Conservation (phyloP, 2,329 filamentous ascomycete species). For the Neonectria neomacrospora region DNA sequence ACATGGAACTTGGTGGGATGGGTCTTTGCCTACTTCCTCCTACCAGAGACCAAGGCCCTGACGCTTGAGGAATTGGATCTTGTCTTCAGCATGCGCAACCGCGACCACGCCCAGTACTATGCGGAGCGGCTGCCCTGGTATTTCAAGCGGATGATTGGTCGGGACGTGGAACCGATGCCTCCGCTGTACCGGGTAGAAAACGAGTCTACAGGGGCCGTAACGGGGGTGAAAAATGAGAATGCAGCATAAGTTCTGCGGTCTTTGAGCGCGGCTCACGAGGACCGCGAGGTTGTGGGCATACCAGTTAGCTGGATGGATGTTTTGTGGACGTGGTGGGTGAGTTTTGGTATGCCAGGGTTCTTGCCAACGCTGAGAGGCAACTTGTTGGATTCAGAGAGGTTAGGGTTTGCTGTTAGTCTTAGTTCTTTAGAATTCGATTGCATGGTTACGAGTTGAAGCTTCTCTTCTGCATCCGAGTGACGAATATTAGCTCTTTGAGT, state of each 20-base stretch:
- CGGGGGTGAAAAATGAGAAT: slow-evolving; percentile 51
- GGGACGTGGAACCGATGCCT: slow-evolving; percentile 24
- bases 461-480: slow-evolving; percentile 5
- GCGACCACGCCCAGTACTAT: slow-evolving; percentile 55
- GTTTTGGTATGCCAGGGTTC: neutral
- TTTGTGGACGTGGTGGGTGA: slow-evolving; percentile 5
- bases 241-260: neutral
- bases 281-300: neutral
- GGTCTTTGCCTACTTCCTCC: slow-evolving; percentile 60
- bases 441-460: neutral
- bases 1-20: slow-evolving; percentile 59
- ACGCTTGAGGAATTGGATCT: slow-evolving; percentile 62
- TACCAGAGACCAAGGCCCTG: slow-evolving; percentile 62
- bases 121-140: slow-evolving; percentile 29
- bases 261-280: slow-evolving; percentile 44
- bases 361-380: neutral
- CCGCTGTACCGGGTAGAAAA: slow-evolving; percentile 32
- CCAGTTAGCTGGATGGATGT: neutral
- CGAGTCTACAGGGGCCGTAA: slow-evolving; percentile 46
- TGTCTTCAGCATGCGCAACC: slow-evolving; percentile 57
- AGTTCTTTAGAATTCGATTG: slow-evolving; percentile 6
- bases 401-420: slow-evolving; percentile 6
- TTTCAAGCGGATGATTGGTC: slow-evolving; percentile 14
- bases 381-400: neutral
- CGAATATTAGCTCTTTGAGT: neutral